These are phyloP conservation scores for Myriosclerotinia scirpicola DNA, from an alignment of 2,329 filamentous ascomycete genomes.

Conservation along the genomic window DNA sequence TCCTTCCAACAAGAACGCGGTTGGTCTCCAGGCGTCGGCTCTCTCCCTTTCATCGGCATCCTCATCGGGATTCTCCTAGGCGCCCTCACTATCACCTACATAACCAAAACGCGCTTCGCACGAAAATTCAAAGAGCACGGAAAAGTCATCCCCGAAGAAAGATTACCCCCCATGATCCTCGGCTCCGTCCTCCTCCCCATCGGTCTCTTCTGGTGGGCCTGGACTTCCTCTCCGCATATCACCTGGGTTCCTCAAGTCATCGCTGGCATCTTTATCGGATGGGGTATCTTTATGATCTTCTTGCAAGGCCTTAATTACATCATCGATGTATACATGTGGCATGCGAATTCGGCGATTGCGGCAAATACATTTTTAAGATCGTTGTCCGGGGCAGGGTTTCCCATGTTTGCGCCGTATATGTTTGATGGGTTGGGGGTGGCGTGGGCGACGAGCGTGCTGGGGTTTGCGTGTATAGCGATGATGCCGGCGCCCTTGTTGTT, in stretches of 20 bases:
- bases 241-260: slow-evolving; percentile 65
- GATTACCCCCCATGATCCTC: slow-evolving; percentile 60
- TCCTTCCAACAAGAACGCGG: slow-evolving; percentile 46
- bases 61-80: background rate
- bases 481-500: slow-evolving; percentile 17
- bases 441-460: slow-evolving; percentile 43
- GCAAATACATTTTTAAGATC: slow-evolving; percentile 61
- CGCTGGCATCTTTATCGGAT: slow-evolving; percentile 65
- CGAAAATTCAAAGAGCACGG: slow-evolving; percentile 67
- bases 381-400: slow-evolving; percentile 56
- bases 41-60: slow-evolving; percentile 36
- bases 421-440: slow-evolving; percentile 43
- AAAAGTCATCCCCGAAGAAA: slow-evolving; percentile 65
- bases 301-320: slow-evolving; percentile 47
- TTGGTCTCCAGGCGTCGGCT: slow-evolving; percentile 44
- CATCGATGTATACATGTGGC: slow-evolving; percentile 55
- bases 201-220: slow-evolving; percentile 79
- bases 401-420: slow-evolving; percentile 59
- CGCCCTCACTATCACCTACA: slow-evolving; percentile 60
- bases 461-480: slow-evolving; percentile 15
- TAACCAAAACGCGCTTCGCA: slow-evolving; percentile 65
- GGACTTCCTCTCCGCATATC: slow-evolving; percentile 54
- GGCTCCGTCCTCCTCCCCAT: slow-evolving; percentile 60
- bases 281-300: slow-evolving; percentile 55
- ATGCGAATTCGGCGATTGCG: slow-evolving; percentile 56